Evolutionary conservation across 805 yeast species (phyloP), one percentile per base, ranked within the genome.

Genomic region (Jamesozyma jinghongensis): DNA sequence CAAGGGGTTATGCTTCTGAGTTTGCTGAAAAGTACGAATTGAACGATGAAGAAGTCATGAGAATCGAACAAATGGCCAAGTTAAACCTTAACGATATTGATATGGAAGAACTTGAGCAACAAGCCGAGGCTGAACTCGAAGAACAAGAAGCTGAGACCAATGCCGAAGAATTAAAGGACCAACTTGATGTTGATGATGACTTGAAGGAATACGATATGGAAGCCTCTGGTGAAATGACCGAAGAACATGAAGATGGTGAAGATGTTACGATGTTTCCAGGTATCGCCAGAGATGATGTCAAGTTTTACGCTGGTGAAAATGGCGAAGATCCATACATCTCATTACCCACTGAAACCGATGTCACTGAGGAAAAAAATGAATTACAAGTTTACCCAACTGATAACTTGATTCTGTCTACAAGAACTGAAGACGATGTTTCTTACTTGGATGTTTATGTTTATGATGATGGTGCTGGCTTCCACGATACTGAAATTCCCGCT

Each of bases 381-480:
- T 68, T 79, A 53, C 95, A 85, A 57, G 78, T 92, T 32, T 79
- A 82, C 53, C 90, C 95, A 36, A 80, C 92, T 1, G 98, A 92
- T 62, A 92, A 86, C 59, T 65, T 92, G 67, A 74, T 92, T 25
- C 71, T 92, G 50, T 87, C 95, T 7, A 81, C 97, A 1, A 80
- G 95, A 68, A 92, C 98, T 3, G 97, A 92, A 59, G 98, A 92
- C 62, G 97, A 90, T 37, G 71, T 92, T 35, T 86, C 96, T 5
- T 84, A 81, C 57, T 69, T 92, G 56, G 97, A 92, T 55, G 94
- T 90, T 3, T 90, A 90, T 55, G 84, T 92, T 19, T 92, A 88
- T 60, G 97, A 92, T 58, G 95, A 88, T 57, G 87, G 88, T 57
- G 88, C 90, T 18, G 90, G 88, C 32, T 85, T 84, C 37, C 90